Conservation (phyloP, 768 basidiomycete species). For the Rhodotorula taiwanensis region DNA sequence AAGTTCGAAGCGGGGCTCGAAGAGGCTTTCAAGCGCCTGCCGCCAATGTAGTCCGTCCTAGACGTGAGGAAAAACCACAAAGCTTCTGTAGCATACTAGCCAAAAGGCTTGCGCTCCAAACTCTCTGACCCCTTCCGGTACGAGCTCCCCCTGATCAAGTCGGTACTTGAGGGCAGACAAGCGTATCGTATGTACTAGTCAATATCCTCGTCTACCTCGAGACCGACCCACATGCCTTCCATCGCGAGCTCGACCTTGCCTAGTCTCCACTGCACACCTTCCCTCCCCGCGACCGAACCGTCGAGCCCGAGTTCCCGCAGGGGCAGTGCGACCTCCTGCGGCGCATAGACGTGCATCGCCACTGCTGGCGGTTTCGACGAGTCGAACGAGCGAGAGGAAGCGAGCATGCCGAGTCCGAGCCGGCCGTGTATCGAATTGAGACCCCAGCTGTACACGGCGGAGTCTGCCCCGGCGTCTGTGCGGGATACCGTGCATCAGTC, state of each 20-base stretch:
- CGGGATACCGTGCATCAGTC: too few species aligned
- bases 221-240: constrained; percentile 28
- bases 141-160: too few species aligned
- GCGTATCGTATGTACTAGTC: background rate
- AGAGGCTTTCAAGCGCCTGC: constrained; percentile 9
- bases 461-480: background rate
- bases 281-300: background rate
- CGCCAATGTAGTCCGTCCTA: background rate
- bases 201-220: background rate
- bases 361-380: background rate
- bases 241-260: constrained; percentile 25
- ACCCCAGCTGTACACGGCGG: constrained; percentile 24
- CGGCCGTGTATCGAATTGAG: constrained; percentile 21
- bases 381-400: background rate
- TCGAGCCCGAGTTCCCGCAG: constrained; percentile 12
- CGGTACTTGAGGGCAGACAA: too few species aligned
- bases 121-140: too few species aligned
- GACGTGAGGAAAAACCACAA: background rate
- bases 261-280: constrained; percentile 3
- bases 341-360: constrained; percentile 6
- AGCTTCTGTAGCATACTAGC: background rate
- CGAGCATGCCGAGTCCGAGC: constrained; percentile 15
- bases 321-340: constrained; percentile 10
- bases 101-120: too few species aligned
- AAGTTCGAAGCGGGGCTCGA: constrained; percentile 1